Evolutionary conservation across 257 asterid species (phyloP).

Genomic region (Capsicum rhomboideum): DNA sequence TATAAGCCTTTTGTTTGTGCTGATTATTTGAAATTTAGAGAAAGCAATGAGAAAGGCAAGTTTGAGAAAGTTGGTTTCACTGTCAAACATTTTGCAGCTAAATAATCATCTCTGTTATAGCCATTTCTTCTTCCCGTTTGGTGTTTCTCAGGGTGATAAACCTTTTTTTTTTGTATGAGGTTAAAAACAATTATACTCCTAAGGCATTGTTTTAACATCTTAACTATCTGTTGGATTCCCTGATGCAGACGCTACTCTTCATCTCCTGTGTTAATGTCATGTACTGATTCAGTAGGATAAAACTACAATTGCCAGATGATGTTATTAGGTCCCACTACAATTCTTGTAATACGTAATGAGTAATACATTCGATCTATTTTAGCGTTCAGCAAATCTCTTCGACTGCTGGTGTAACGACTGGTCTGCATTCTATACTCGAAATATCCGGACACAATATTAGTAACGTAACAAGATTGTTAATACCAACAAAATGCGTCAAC

Average conservation of each 20-base stretch:
- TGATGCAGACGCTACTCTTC: no score
- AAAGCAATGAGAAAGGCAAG: slow-evolving; percentile 52
- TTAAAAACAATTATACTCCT: not conserved
- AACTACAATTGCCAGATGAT: no score
- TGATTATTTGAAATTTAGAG: slow-evolving; percentile 56
- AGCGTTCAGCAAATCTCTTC: not conserved
- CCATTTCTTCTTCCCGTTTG: not conserved
- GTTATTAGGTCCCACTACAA: not conserved
- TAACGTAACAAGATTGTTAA: not conserved
- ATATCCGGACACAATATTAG: not conserved
- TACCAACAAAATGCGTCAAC: no score
- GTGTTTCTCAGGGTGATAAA: not conserved
- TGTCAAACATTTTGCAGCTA: slow-evolving; percentile 60
- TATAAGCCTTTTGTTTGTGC: slow-evolving; percentile 48
- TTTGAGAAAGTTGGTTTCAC: slow-evolving; percentile 75
- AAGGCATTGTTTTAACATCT: not conserved
- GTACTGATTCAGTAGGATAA: no score
- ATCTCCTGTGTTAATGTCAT: not conserved
- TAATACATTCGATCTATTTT: no score
- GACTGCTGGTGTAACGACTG: not conserved
- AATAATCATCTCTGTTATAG: not conserved
- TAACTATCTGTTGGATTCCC: not conserved
- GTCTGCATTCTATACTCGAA: not conserved
- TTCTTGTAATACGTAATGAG: no score
- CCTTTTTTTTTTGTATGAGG: not conserved